A percentile compares a stretch with the other conserved stretches of the same genome.
phyloP scores from a whole-genome alignment of 352 stramenopile species.

The Phytophthora cajani region DNA sequence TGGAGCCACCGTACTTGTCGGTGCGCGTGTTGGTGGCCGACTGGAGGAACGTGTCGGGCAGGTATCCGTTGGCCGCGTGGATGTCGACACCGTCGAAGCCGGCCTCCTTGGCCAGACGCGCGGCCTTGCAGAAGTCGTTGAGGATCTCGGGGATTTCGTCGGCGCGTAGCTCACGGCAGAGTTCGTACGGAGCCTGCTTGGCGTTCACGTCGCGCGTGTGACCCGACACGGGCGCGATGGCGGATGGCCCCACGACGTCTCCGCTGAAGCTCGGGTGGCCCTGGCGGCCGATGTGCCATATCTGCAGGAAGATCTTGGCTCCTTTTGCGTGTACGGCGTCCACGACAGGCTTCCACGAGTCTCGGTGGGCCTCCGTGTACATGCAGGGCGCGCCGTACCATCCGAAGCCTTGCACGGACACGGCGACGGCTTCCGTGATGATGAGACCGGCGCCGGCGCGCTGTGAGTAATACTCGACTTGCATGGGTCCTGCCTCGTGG shows the following conservation, averaged over 20 bases:
- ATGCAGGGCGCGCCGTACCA: constrained; percentile 56
- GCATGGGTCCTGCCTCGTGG: constrained; percentile 36
- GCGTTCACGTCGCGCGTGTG: constrained; percentile 33
- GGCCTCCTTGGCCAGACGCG: constrained; percentile 64
- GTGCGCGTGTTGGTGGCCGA: constrained; percentile 70
- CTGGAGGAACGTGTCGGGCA: constrained; percentile 91
- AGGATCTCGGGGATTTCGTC: constrained; percentile 77
- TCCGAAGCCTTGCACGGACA: constrained; percentile 44
- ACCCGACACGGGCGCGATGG: constrained; percentile 34
- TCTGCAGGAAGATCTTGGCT: constrained; percentile 48
- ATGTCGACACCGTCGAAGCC: constrained; percentile 61
- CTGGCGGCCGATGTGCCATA: constrained; percentile 78
- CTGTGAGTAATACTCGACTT: constrained; percentile 52
- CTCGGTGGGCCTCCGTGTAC: constrained; percentile 48
- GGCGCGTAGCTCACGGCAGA: constrained; percentile 60
- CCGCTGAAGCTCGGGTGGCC: constrained; percentile 42
- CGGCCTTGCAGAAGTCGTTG: constrained; percentile 69
- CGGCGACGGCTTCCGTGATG: constrained; percentile 36
- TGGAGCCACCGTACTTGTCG: constrained; percentile 83
- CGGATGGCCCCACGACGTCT: constrained; percentile 52
- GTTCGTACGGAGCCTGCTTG: constrained; percentile 37
- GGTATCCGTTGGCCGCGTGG: constrained; percentile 91
- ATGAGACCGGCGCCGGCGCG: constrained; percentile 35
- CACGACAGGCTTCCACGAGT: constrained; percentile 50
- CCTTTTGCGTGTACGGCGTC: constrained; percentile 76